Evolutionary conservation across 345 rosid species (phyloP).

Genomic region (Conringia planisiliqua): DNA sequence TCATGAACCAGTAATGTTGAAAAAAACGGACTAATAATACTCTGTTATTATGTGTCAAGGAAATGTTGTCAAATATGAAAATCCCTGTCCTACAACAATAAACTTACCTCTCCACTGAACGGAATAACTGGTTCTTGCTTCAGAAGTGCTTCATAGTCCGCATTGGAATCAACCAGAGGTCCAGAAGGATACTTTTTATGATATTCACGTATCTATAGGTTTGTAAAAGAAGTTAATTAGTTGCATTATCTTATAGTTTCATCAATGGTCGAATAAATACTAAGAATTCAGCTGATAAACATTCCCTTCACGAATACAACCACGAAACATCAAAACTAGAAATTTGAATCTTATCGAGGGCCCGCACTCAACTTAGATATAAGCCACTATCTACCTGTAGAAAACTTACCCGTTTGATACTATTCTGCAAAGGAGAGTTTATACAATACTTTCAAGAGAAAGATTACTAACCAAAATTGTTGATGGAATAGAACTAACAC

Average conservation of each 20-base stretch:
- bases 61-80: not conserved
- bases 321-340: not conserved
- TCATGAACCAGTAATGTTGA: not conserved
- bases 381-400: not conserved
- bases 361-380: not conserved
- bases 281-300: not conserved
- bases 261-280: not conserved
- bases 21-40: not conserved
- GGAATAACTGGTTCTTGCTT: conserved; percentile 81
- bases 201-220: conserved; percentile 54
- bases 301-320: not conserved
- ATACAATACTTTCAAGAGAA: not conserved
- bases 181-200: conserved; percentile 88
- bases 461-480: not conserved
- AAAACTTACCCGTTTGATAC: not conserved
- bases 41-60: not conserved
- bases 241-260: not conserved
- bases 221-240: not conserved
- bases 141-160: conserved; percentile 63
- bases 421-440: not conserved
- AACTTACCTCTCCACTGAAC: conserved; percentile 87
- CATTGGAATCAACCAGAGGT: conserved; percentile 65
- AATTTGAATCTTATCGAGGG: not conserved
- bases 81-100: not conserved
- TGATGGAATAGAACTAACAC: not conserved